Conservation (phyloP, 768 basidiomycete species). For the Mycena vitilis region DNA sequence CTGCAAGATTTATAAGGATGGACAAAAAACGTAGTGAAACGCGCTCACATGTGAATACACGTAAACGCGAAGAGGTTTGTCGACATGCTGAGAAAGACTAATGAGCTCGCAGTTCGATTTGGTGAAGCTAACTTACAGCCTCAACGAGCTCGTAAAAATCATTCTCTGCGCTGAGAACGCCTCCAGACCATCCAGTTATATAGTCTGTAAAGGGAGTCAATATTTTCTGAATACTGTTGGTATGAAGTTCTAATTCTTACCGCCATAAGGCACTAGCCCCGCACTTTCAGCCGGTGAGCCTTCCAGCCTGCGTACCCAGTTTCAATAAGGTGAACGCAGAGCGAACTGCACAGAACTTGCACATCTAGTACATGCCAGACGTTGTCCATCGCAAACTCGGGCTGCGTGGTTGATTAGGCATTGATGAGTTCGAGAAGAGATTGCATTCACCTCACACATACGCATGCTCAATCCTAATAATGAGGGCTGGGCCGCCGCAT, state of each 20-base stretch:
- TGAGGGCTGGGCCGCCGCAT: conserved; percentile 75
- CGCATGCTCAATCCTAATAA: conserved; percentile 95
- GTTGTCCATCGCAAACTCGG: conserved; percentile 87
- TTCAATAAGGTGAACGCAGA: not conserved
- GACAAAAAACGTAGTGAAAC: conserved; percentile 45
- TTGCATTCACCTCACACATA: conserved; percentile 69
- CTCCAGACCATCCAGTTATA: conserved; percentile 94
- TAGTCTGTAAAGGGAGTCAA: conserved; percentile 57
- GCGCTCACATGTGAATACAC: conserved; percentile 96
- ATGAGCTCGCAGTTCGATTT: conserved; percentile 14
- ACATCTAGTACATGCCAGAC: conserved; percentile 99
- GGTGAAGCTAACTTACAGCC: conserved; percentile 64
- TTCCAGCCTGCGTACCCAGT: conserved; percentile 61
- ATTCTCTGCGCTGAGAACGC: conserved; percentile 88
- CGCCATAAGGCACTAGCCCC: conserved; percentile 92
- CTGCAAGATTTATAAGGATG: conserved; percentile 21
- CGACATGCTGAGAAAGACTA: conserved; percentile 74
- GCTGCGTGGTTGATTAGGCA: conserved; percentile 43
- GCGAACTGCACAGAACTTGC: conserved; percentile 3
- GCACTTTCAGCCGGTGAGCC: conserved; percentile 97
- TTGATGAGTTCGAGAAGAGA: not conserved
- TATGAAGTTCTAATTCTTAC: conserved; percentile 42
- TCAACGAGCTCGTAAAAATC: conserved; percentile 98
- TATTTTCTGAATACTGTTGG: not conserved
- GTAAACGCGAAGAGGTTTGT: conserved; percentile 93